phyloP scores from a whole-genome alignment of 257 asterid genomes.

The Coffea canephora region DNA sequence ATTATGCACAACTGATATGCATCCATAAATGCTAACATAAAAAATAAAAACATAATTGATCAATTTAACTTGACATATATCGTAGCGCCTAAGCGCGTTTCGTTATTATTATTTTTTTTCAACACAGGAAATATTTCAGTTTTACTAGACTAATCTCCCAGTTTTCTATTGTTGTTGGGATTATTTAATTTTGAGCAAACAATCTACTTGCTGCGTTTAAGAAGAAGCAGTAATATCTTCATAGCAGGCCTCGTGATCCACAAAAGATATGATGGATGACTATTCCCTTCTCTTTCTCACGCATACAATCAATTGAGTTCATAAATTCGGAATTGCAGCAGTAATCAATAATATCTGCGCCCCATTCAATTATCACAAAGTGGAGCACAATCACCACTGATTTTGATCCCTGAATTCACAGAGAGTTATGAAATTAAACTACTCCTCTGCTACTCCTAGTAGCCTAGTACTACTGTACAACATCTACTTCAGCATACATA shows the following conservation, averaged over 20 bases:
- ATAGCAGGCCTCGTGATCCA: neutral
- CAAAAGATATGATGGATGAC: neutral
- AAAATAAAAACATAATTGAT: too few species aligned
- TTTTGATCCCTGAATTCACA: neutral
- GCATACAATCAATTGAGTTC: neutral
- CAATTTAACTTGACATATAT: too few species aligned
- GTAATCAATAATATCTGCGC: neutral
- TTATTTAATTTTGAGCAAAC: neutral
- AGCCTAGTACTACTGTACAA: too few species aligned
- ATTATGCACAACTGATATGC: too few species aligned
- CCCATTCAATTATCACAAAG: neutral
- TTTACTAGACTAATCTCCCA: too few species aligned
- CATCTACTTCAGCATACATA: too few species aligned
- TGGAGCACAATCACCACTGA: constrained; percentile 9
- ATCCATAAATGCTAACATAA: too few species aligned
- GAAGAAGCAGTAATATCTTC: neutral
- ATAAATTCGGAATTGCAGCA: neutral
- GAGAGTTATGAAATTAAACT: neutral
- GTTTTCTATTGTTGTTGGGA: neutral
- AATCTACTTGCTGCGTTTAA: neutral
- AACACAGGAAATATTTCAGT: too few species aligned
- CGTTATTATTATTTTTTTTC: too few species aligned
- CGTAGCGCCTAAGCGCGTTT: too few species aligned
- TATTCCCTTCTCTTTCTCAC: neutral
- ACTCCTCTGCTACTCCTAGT: neutral